Base-by-base conservation (phyloP, 139 green algal species). In the Chlamydomonas sp. region DNA sequence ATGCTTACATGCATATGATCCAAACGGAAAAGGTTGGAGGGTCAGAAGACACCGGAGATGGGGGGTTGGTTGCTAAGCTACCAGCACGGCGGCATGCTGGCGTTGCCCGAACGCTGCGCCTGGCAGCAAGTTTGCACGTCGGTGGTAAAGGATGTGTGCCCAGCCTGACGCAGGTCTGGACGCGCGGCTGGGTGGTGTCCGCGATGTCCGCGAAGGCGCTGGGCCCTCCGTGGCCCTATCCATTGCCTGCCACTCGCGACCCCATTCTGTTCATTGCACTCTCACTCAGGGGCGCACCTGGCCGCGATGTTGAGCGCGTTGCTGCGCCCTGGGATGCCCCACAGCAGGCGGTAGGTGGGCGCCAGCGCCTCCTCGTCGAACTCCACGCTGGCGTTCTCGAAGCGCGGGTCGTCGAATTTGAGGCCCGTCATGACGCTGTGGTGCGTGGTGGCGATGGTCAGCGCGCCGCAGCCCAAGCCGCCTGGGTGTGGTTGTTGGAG, bases 311-410 rank as follows among this genome's bases (percentile, higher is more conserved):
- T 96, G 69, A 98, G 90, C 2, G 95, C 96, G 87, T 97, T 97
- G 82, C 80, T 90, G 7, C 86, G 80, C 4, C 92, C 96, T 2
- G 96, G 96, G 4, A 98, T 91, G 63, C 96, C 97, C 96, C 95
- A 98, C 77, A 98, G 89, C 80, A 99, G 90, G 31, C 92, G 88
- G 93, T 98, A 98, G 5, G 97, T 98, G 10, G 96, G 96, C 1
- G 90, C 91, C 67, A 98, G 93, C 60, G 82, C 86, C 31, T 86
- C 90, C 75, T 96, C 94, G 85, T 99, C 95, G 91, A 99, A 98
- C 89, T 98, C 97, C 76, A 98, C 95, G 62, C 91, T 95, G 3
- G 95, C 96, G 83, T 98, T 98, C 90, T 98, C 96, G 88, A 98
- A 97, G 5, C 92, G 80, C n/a, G 85, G 66, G 85, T 97, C 94